Base-by-base conservation (phyloP, 345 rosid genomes). In the Conringia planisiliqua region DNA sequence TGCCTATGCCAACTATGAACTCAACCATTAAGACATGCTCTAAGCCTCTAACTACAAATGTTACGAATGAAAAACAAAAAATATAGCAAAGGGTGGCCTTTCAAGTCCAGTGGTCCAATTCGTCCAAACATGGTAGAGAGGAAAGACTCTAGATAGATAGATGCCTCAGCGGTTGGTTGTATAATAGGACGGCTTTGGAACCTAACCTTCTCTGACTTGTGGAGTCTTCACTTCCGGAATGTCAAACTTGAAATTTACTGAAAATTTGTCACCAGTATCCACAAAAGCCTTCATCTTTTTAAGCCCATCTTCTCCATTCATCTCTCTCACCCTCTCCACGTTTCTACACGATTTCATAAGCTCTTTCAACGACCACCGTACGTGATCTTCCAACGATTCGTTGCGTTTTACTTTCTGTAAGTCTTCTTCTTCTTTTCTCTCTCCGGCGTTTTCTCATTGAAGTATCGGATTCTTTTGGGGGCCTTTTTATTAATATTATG, bases 191-290 rank as follows among this genome's bases (percentile, higher is more conserved):
- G 68, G 76, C 51, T 61, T 11, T 26, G 50, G 35, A 48, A 58
- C 76, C 76, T 61, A 72, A 72, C 68, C 76, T 71, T 72, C 29
- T 57, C 22, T 13, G 7, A 46, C 55, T 14, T 35, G 10, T 2
- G 10, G 42, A 44, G 32, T 33, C 30, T 27, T 18, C 29, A 5
- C 7, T 66, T 20, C 50, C 26, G 1, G 44, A 16, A 29, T 44
- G 68, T 47, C 68, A 44, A 64, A 64, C 2, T 29, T 11, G 36
- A 63, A 63, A 1, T 43, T 63, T 17, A 64, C n/a, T 12, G 16
- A 47, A 30, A 32, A 11, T n/a, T 47, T 30, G 43, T 48, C 71
- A 67, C 48, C 22, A 10, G 6, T 35, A 36, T 43, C 27, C 26
- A 4, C 68, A 5, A 44, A 63, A 43, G 24, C n/a, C 30, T n/a